Evolutionary conservation across 352 stramenopile species (phyloP).

Genomic region (Phytophthora sojae): DNA sequence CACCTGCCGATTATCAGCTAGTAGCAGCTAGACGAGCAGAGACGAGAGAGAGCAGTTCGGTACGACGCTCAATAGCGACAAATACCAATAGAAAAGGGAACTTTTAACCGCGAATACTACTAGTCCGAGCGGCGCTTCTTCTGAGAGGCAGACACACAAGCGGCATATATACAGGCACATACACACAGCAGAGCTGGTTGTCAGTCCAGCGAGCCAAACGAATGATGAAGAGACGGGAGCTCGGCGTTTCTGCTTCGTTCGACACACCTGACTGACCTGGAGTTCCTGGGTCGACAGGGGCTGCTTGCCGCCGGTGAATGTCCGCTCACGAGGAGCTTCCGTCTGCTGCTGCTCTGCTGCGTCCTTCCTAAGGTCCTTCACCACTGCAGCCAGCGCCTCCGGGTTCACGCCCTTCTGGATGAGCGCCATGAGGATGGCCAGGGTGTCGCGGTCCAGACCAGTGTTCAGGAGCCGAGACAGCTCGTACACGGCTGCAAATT

Average conservation of each 20-base stretch:
- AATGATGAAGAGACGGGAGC: not conserved
- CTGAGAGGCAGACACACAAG: constrained; percentile 33
- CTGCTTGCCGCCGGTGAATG: constrained; percentile 60
- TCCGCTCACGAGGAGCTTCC: constrained; percentile 33
- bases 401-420: constrained; percentile 92
- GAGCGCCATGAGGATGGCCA: constrained; percentile 88
- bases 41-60: constrained; percentile 22
- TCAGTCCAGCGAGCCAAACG: not conserved
- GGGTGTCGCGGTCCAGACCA: constrained; percentile 88
- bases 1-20: constrained; percentile 24
- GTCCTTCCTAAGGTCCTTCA: constrained; percentile 91
- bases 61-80: constrained; percentile 16
- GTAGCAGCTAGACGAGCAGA: constrained; percentile 25
- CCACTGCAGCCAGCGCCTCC: constrained; percentile 86
- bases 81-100: constrained; percentile 37
- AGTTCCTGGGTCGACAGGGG: constrained; percentile 55
- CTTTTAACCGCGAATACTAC: constrained; percentile 30
- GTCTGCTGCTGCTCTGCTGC: constrained; percentile 39
- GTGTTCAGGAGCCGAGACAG: constrained; percentile 92
- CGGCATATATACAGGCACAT: constrained; percentile 1
- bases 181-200: constrained; percentile 13
- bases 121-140: constrained; percentile 72
- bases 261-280: constrained; percentile 79
- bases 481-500: constrained; percentile 83
- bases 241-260: constrained; percentile 29